phyloP scores from a whole-genome alignment of 2,329 filamentous ascomycete species.

The Drechslerella coelobrocha region DNA sequence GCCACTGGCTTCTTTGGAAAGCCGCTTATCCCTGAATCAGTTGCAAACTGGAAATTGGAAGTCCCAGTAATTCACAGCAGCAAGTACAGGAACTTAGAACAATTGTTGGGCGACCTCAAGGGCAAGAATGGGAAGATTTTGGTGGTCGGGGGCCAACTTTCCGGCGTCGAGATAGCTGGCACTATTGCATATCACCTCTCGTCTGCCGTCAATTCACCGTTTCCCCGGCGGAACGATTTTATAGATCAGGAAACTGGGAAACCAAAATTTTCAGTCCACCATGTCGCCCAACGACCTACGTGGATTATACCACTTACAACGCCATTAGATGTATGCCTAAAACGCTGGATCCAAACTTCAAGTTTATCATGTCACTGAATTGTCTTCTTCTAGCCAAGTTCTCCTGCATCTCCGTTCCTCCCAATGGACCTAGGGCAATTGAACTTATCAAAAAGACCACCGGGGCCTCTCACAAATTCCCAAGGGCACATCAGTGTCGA shows the following conservation, averaged over 20 bases:
- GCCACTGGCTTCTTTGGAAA: conserved; percentile 78
- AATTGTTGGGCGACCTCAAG: conserved; percentile 60
- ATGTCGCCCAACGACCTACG: conserved; percentile 72
- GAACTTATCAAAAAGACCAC: conserved; percentile 70
- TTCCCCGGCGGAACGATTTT: conserved; percentile 54
- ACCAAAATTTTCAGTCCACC: conserved; percentile 68
- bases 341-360: neutral
- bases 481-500: conserved; percentile 71
- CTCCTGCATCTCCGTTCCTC: conserved; percentile 68
- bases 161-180: conserved; percentile 77
- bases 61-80: conserved; percentile 73
- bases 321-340: conserved; percentile 61
- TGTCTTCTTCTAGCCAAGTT: conserved; percentile 58
- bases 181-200: conserved; percentile 76
- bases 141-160: conserved; percentile 81
- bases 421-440: conserved; percentile 77
- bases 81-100: conserved; percentile 66
- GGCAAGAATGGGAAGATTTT: conserved; percentile 68
- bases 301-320: conserved; percentile 73
- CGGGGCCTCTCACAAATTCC: conserved; percentile 66
- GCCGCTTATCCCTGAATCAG: conserved; percentile 64
- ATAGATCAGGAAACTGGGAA: conserved; percentile 58
- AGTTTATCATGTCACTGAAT: conserved; percentile 58
- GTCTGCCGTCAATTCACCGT: conserved; percentile 66
- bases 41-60: conserved; percentile 55